Conservation (phyloP, 768 basidiomycete species). For the Termitomyces sp. region DNA sequence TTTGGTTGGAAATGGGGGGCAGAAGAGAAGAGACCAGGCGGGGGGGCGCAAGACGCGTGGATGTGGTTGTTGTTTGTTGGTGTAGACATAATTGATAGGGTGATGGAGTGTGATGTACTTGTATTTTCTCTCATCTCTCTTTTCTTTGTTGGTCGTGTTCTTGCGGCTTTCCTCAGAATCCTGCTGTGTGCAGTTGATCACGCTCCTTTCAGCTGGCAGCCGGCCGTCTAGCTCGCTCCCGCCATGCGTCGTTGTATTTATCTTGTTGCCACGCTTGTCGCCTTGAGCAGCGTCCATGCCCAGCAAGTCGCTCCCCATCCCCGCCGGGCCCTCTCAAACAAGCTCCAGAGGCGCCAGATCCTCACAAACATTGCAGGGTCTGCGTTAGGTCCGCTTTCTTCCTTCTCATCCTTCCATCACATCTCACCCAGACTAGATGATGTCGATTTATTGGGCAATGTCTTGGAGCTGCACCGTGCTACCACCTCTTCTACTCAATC, state of each 20-base stretch:
- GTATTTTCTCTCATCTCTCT: constrained; percentile 1
- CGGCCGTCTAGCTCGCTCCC: constrained; percentile 10
- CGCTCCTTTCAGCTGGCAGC: constrained; percentile 14
- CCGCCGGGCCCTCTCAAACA: constrained; percentile 26
- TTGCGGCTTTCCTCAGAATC: background rate
- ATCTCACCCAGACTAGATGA: background rate
- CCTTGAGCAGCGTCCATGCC: constrained; percentile 30
- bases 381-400: background rate
- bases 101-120: constrained; percentile 6
- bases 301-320: constrained; percentile 28
- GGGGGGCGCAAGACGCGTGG: background rate
- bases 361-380: background rate
- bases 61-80: background rate
- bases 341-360: constrained; percentile 13
- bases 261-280: constrained; percentile 22
- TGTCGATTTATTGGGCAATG: background rate
- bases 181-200: constrained; percentile 8
- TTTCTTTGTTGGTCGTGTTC: background rate
- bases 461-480: background rate
- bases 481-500: background rate
- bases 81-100: constrained; percentile 5
- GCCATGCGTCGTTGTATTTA: constrained; percentile 26
- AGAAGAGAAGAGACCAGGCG: background rate
- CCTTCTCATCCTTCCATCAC: background rate
- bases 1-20: background rate